Evolutionary conservation across 495 filamentous ascomycete genomes (phyloP).

Genomic region (Diplogelasinospora grovesii): DNA sequence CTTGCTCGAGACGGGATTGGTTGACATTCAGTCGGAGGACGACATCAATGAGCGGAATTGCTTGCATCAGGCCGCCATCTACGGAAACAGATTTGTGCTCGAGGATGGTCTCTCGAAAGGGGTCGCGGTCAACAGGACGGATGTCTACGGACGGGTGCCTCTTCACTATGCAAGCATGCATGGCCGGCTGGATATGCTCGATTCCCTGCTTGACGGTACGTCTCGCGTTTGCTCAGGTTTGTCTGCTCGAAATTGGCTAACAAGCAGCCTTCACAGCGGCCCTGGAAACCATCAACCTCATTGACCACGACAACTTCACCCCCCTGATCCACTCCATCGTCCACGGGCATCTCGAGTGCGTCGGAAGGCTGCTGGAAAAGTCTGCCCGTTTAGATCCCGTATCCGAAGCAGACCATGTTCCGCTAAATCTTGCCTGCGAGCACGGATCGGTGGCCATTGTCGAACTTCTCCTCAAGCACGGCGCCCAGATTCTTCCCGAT

Average conservation of each 20-base stretch:
- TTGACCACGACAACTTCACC: slow-evolving; percentile 96
- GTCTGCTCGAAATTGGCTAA: background rate
- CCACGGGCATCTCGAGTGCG: slow-evolving; percentile 70
- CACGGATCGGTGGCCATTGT: slow-evolving; percentile 79
- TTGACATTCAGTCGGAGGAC: slow-evolving; percentile 83
- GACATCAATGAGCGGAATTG: slow-evolving; percentile 97
- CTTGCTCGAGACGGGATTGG: slow-evolving; percentile 70
- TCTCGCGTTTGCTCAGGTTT: background rate
- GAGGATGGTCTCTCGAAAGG: slow-evolving; percentile 59
- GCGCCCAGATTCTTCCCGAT: slow-evolving; percentile 74
- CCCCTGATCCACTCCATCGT: slow-evolving; percentile 92
- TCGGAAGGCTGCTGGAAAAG: slow-evolving; percentile 62
- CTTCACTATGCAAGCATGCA: slow-evolving; percentile 96
- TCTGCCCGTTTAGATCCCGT: slow-evolving; percentile 74
- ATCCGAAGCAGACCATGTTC: slow-evolving; percentile 84
- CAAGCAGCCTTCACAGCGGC: slow-evolving; percentile 25
- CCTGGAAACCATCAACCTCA: slow-evolving; percentile 63
- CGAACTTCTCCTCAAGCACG: slow-evolving; percentile 70
- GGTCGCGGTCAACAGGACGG: slow-evolving; percentile 69
- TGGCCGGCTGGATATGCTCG: slow-evolving; percentile 78
- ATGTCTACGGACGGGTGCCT: slow-evolving; percentile 91
- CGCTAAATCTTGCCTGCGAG: slow-evolving; percentile 89
- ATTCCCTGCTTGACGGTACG: slow-evolving; percentile 56
- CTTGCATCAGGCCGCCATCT: slow-evolving; percentile 89
- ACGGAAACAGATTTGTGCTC: slow-evolving; percentile 71